Base-by-base conservation (phyloP, 2,329 filamentous ascomycete species). In the Xylaria sp. region DNA sequence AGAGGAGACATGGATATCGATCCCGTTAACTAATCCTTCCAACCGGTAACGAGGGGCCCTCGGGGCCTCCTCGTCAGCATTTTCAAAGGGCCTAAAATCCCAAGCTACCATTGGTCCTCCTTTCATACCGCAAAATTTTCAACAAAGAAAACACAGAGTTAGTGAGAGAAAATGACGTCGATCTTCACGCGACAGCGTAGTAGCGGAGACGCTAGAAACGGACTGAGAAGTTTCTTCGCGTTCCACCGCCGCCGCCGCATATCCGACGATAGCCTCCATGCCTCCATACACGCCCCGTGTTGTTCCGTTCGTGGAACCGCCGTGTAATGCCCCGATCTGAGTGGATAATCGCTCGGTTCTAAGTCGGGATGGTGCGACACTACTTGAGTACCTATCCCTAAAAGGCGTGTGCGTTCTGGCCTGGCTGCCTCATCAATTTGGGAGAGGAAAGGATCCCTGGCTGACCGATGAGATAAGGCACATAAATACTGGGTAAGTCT, bases 241-340 rank as follows among this genome's bases (percentile, higher is more conserved):
- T 67, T n/a, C n/a, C n/a, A n/a, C n/a, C n/a, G n/a, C 65, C 65
- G 55, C 64, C 20, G 56, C 37, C 59, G 59, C 59, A 46, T 63
- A 58, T 62, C 59, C 59, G 65, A 44, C 34, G 15, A 46, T 46
- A 15, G 25, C 56, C 56, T 60, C 39, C 50, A 61, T 39, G 25
- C 56, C 56, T 60, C 39, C 50, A 61, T 41, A 41, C n/a, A 46
- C 13, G 25, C 20, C 20, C 61, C 51, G 59, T 60, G 23, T 25
- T 3, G n/a, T 9, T 31, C 41, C 31, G 39, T 50, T 51, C 39
- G 7, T 10, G 7, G 34, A 37, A 37, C 34, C 34, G 34, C 34
- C 34, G 34, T 37, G 34, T 37, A 59, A 44, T 52, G 39, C 10
- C 62, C 62, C 54, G 62, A 65, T 65, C 54, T 55, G 39, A 63